These are phyloP conservation scores for Yamadazyma trypodendri DNA, from an alignment of 1,139 yeast species.

Conservation along the genomic window DNA sequence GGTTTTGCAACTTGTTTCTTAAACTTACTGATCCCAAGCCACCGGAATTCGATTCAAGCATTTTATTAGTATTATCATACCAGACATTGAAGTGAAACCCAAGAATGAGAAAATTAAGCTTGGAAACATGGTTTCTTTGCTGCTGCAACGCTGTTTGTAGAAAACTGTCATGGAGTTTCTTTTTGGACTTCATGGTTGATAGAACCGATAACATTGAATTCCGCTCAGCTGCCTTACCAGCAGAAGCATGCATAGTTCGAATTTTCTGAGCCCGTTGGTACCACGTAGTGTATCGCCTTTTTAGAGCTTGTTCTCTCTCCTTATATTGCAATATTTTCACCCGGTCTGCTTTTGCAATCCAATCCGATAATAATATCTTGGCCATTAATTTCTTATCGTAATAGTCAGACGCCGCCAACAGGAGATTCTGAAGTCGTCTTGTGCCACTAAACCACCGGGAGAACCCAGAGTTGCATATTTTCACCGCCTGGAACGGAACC, in stretches of 20 bases:
- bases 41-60: not conserved
- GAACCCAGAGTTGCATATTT: slow-evolving; percentile 3
- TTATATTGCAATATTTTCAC: slow-evolving; percentile 1
- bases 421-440: slow-evolving; percentile 5
- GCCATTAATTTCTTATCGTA: slow-evolving; percentile 11
- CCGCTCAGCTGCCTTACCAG: not conserved
- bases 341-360: slow-evolving; percentile 9
- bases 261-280: not conserved
- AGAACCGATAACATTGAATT: not conserved
- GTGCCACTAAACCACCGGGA: slow-evolving; percentile 9
- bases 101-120: not conserved
- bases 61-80: not conserved
- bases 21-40: not conserved
- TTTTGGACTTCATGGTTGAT: not conserved
- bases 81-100: not conserved
- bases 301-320: not conserved
- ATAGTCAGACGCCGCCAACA: slow-evolving; percentile 12
- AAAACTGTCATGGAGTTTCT: not conserved
- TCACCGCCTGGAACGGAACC: slow-evolving; percentile 4
- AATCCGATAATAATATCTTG: slow-evolving; percentile 10
- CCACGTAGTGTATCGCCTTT: slow-evolving; percentile 10
- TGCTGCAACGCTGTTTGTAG: not conserved
- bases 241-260: not conserved
- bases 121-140: not conserved
- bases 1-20: slow-evolving; percentile 8